These are phyloP conservation scores for Blastobotrys mokoenaii DNA, from an alignment of 805 yeast species.

Conservation along the genomic window DNA sequence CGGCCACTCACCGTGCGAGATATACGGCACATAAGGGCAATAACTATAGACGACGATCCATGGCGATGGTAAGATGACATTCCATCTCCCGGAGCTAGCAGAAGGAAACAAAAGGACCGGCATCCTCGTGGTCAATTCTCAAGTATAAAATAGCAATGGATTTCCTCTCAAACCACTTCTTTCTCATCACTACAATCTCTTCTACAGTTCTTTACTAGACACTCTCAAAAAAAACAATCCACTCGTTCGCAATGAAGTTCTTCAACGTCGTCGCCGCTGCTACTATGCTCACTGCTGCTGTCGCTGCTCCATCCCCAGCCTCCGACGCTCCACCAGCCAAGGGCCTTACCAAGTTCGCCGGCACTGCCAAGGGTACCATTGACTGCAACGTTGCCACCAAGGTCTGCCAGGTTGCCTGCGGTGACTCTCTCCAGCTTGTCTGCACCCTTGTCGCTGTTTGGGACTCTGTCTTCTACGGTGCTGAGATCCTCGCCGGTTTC, in stretches of 20 bases:
- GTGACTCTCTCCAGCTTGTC: conserved; percentile 5
- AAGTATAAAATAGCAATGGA: not conserved
- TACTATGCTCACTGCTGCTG: conserved; percentile 10
- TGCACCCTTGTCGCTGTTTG: conserved; percentile 11
- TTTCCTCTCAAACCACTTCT: not conserved
- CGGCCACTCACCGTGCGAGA: no score
- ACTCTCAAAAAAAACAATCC: not conserved
- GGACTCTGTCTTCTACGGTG: conserved; percentile 13
- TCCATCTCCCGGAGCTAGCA: no score
- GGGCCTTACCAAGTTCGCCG: conserved; percentile 3
- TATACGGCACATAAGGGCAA: no score
- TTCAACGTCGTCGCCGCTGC: not conserved
- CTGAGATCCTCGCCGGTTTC: conserved; percentile 12
- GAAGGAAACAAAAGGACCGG: no score
- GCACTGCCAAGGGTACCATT: conserved; percentile 6
- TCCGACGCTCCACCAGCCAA: conserved; percentile 6
- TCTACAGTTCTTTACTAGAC: not conserved
- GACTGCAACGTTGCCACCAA: conserved; percentile 11
- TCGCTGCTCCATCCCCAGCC: conserved; percentile 7
- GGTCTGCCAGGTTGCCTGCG: conserved; percentile 11
- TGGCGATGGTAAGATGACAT: no score
- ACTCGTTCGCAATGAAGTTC: conserved; percentile 4
- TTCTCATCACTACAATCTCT: not conserved
- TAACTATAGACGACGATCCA: no score
- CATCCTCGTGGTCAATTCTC: not conserved